phyloP scores from a whole-genome alignment of 306 rosid genomes.

The Glycine latifolia region DNA sequence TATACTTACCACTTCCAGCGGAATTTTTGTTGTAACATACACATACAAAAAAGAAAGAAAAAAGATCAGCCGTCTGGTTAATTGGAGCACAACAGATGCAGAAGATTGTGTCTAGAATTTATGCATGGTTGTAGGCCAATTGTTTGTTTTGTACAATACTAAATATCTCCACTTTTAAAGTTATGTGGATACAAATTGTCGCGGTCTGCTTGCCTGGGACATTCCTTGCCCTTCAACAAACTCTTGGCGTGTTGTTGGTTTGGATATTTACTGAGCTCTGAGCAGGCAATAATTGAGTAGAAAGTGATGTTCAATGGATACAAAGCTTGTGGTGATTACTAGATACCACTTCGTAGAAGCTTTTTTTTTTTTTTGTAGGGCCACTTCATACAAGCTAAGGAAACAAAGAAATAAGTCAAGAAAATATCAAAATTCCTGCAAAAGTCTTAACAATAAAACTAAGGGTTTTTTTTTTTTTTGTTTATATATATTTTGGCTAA shows the following conservation, averaged over 20 bases:
- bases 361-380: no score
- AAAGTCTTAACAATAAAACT: neutral
- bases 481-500: no score
- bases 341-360: neutral
- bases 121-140: no score
- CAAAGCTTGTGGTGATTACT: neutral
- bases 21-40: constrained; percentile 61
- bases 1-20: constrained; percentile 38
- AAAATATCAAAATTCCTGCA: neutral
- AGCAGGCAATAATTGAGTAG: neutral
- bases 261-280: no score
- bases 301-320: neutral
- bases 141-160: neutral
- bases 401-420: neutral
- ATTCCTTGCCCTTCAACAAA: neutral
- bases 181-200: neutral
- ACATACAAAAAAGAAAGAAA: constrained; percentile 38
- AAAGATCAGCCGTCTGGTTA: constrained; percentile 1
- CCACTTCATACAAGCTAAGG: no score
- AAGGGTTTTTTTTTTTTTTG: no score
- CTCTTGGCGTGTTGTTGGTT: neutral
- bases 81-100: neutral
- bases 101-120: no score
- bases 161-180: neutral
- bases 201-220: neutral